Conservation (phyloP, 352 stramenopile genomes). For the Phytopythium delawarense region DNA sequence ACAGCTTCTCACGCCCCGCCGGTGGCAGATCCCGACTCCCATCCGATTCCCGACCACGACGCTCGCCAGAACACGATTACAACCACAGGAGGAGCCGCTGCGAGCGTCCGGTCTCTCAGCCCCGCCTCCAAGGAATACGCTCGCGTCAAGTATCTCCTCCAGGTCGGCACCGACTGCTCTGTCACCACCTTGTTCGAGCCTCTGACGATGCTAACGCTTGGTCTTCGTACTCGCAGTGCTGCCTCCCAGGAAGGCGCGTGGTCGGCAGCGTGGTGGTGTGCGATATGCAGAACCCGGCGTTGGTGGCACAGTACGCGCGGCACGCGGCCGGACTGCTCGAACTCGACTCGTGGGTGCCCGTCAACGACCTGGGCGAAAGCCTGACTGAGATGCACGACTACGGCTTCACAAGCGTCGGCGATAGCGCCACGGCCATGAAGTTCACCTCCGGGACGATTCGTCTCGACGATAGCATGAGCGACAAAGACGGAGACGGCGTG, state of each 20-base stretch:
- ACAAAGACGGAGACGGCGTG: constrained; percentile 13
- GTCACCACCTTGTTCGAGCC: not conserved
- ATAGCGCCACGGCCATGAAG: constrained; percentile 47
- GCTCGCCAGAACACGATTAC: constrained; percentile 20
- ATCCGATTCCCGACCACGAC: constrained; percentile 12
- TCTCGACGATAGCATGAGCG: not conserved
- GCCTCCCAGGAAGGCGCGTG: constrained; percentile 40
- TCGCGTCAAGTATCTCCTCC: constrained; percentile 58
- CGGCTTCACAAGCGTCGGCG: constrained; percentile 43
- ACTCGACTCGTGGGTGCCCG: constrained; percentile 71
- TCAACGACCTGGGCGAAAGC: constrained; percentile 56
- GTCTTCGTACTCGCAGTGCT: constrained; percentile 30
- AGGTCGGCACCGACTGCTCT: constrained; percentile 8
- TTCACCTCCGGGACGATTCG: constrained; percentile 61
- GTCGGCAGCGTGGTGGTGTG: constrained; percentile 61
- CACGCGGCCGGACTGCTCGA: constrained; percentile 45
- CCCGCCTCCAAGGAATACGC: constrained; percentile 47
- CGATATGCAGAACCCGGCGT: constrained; percentile 64
- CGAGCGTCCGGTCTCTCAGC: constrained; percentile 47
- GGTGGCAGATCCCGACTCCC: not conserved
- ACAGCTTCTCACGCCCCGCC: not conserved
- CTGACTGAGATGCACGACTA: constrained; percentile 55
- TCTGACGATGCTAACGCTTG: not conserved
- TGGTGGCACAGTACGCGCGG: constrained; percentile 56
- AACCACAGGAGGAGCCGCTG: constrained; percentile 21